Percentiles rank a stretch among this genome's conserved stretches.
phyloP scores from a whole-genome alignment of 2,329 filamentous ascomycete genomes.

The Lachnellula subtilissima region DNA sequence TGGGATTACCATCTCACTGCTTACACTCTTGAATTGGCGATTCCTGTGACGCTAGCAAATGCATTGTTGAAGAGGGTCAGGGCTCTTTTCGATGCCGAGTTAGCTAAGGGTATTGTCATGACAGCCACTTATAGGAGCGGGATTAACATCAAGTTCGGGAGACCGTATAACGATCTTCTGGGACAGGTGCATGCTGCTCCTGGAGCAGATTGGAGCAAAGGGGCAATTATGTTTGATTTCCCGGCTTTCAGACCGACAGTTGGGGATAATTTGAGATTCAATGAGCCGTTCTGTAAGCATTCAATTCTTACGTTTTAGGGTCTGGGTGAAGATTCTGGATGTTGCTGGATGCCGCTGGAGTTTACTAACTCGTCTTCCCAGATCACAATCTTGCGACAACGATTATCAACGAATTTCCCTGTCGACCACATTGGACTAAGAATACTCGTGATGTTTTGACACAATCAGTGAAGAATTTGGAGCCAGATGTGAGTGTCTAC shows the following conservation, averaged over 20 bases:
- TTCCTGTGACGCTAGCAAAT: constrained; percentile 17
- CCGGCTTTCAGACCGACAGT: constrained; percentile 11
- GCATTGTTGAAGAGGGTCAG: constrained; percentile 12
- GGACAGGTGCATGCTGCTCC: constrained; percentile 11
- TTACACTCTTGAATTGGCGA: constrained; percentile 16
- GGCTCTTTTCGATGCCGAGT: constrained; percentile 10
- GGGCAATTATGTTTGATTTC: constrained; percentile 20
- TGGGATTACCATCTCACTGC: constrained; percentile 16
- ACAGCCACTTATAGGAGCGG: constrained; percentile 17
- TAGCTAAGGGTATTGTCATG: constrained; percentile 13
- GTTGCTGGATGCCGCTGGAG: too few species aligned
- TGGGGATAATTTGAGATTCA: constrained; percentile 17
- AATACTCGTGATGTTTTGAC: constrained; percentile 15
- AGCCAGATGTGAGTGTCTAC: constrained; percentile 10
- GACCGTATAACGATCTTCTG: constrained; percentile 16
- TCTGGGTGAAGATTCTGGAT: too few species aligned
- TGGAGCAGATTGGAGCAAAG: constrained; percentile 14
- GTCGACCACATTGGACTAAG: constrained; percentile 19
- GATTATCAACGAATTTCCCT: constrained; percentile 18
- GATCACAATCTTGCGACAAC: constrained; percentile 13
- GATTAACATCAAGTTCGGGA: constrained; percentile 19
- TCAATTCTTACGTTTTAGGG: background rate
- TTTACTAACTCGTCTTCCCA: background rate
- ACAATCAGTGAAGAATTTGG: constrained; percentile 14
- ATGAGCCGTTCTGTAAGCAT: constrained; percentile 16